Evolutionary conservation across 495 filamentous ascomycete genomes (phyloP).

Genomic region (Annulohypoxylon maeteangense): DNA sequence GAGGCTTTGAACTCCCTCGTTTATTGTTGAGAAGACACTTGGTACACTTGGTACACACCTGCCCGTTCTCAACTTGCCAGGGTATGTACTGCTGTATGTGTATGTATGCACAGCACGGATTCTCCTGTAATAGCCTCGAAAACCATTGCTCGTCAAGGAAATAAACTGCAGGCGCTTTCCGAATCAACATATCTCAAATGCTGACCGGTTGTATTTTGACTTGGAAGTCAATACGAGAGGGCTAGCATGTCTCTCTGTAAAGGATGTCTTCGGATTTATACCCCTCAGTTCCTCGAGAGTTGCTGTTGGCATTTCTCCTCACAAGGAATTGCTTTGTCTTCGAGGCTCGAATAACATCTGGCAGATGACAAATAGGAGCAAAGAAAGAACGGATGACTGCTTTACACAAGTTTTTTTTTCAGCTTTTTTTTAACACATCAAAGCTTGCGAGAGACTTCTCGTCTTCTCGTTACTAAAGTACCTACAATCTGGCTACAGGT

Average conservation of each 20-base stretch:
- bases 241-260: neutral
- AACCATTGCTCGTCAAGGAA: slow-evolving; percentile 13
- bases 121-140: slow-evolving; percentile 21
- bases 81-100: slow-evolving; percentile 16
- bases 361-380: slow-evolving; percentile 10
- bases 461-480: slow-evolving; percentile 1
- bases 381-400: slow-evolving; percentile 23
- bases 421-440: neutral
- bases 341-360: slow-evolving; percentile 13
- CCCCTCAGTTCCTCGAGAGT: neutral
- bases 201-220: slow-evolving; percentile 15
- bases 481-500: slow-evolving; percentile 13
- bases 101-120: slow-evolving; percentile 28
- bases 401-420: slow-evolving; percentile 4
- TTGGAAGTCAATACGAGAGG: slow-evolving; percentile 8
- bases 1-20: neutral
- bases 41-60: slow-evolving; percentile 15
- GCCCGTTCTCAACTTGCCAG: slow-evolving; percentile 30
- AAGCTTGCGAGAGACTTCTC: slow-evolving; percentile 6
- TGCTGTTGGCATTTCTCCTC: neutral
- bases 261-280: neutral
- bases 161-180: slow-evolving; percentile 23
- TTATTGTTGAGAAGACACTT: slow-evolving; percentile 11
- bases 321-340: slow-evolving; percentile 18
- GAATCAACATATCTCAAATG: slow-evolving; percentile 20